Evolutionary conservation across 805 yeast species (phyloP), one percentile per base, ranked within the genome.

Genomic region (Yarrowia bubula): DNA sequence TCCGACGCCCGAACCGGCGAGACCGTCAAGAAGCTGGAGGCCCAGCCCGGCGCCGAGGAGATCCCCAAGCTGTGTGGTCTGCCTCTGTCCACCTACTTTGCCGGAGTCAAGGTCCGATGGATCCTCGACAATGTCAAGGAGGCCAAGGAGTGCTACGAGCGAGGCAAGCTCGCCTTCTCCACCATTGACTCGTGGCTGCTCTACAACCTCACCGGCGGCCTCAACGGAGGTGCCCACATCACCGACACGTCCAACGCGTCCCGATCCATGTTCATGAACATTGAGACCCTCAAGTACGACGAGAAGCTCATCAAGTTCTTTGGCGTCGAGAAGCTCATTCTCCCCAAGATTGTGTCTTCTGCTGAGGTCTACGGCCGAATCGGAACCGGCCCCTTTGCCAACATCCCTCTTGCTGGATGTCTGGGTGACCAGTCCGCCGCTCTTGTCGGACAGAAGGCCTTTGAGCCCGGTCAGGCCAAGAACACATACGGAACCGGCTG

Each of bases 401-500:
- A 83, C 50, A 80, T 87, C 32, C 96, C 97, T 39, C 85, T 92
- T 66, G 84, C 90, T 70, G 97, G 97, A 50, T 90, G 96, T 77
- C 80, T 92, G 35, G 98, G 98, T 66, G 98, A 92, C 78, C 98
- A 92, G 79, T 85, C 92, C 65, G 91, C 97, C 1, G 95, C 98
- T 1, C 77, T 93, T 67, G 96, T 92, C 58, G 98, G 98, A 41
- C 97, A 92, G 76, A 77, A 90, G 76, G 97, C 97, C 1, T 84
- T 91, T 71, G 81, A 84, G 68, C 82, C 84, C 48, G 97, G 97
- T 65, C 85, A 88, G 50, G 97, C 97, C 50, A 92, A 92, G 77
- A 91, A 96, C 81, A 92, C 98, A 10, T 92, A 92, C 73, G 98
- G 98, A 68, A 92, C 98, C 1, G 98, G 98, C 68, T 90, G 96